phyloP scores from a whole-genome alignment of 352 stramenopile genomes.

The Globisporangium mamillatum region DNA sequence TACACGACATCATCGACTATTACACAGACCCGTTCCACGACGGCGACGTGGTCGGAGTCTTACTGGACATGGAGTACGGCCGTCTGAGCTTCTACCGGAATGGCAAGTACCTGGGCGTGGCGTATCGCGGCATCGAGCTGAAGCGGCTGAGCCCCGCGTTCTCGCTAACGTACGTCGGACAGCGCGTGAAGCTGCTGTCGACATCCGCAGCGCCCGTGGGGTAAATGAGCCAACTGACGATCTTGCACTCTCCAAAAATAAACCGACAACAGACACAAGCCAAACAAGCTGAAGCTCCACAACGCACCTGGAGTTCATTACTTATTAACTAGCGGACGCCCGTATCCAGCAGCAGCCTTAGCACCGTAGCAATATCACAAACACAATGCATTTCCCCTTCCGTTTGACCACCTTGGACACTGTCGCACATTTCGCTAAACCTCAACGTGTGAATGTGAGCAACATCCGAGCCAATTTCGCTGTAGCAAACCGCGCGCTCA shows the following conservation, averaged over 20 bases:
- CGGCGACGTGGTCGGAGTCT: slow-evolving; percentile 67
- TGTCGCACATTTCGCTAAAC: neutral
- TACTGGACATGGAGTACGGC: slow-evolving; percentile 76
- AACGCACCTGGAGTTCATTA: neutral
- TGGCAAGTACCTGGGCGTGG: slow-evolving; percentile 64
- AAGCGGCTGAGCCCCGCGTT: slow-evolving; percentile 69
- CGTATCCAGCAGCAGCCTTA: neutral
- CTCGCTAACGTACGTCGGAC: slow-evolving; percentile 63
- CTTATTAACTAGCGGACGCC: slow-evolving; percentile 4
- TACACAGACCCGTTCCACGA: slow-evolving; percentile 71
- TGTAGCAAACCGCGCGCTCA: neutral
- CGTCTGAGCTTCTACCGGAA: slow-evolving; percentile 81
- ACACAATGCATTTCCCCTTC: neutral
- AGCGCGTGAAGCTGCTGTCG: slow-evolving; percentile 63
- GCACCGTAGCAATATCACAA: neutral
- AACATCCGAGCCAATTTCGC: neutral
- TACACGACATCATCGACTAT: slow-evolving; percentile 71
- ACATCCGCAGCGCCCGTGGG: slow-evolving; percentile 46
- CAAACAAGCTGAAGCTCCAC: neutral
- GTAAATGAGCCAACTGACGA: neutral
- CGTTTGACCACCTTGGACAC: neutral
- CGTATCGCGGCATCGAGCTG: slow-evolving; percentile 57
- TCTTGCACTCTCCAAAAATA: neutral
- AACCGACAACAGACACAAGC: neutral
- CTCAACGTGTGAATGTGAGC: neutral